Percentiles rank a stretch among this genome's conserved stretches.
Conservation (phyloP, 2,329 filamentous ascomycete species). For the Penicillium sp. region DNA sequence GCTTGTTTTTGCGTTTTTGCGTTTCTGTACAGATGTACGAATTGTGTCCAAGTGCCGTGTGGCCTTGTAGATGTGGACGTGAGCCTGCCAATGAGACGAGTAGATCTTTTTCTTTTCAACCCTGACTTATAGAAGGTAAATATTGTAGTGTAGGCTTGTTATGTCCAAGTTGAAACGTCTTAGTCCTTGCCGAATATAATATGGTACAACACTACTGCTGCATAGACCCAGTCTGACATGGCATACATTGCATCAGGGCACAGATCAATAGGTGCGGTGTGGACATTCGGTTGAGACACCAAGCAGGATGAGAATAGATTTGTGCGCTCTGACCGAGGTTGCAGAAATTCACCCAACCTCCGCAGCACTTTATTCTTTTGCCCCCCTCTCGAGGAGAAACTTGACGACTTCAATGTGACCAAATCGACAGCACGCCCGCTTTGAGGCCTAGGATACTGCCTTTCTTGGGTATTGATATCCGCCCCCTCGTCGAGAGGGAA, state of each 20-base stretch:
- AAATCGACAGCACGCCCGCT: neutral
- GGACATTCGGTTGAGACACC: neutral
- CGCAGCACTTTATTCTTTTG: neutral
- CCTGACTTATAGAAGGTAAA: neutral
- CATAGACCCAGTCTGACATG: neutral
- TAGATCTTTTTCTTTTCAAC: slow-evolving; percentile 9
- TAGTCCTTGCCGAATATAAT: neutral
- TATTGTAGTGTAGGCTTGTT: neutral
- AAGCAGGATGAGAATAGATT: neutral
- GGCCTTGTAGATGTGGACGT: slow-evolving; percentile 6
- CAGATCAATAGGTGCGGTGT: neutral
- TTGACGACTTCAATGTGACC: neutral
- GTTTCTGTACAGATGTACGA: slow-evolving; percentile 17
- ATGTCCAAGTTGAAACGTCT: neutral
- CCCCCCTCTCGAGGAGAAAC: neutral
- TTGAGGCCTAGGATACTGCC: too few relatives aligned
- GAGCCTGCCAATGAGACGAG: slow-evolving; percentile 15
- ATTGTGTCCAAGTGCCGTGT: slow-evolving; percentile 4
- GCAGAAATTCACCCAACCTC: neutral
- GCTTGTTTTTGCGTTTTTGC: slow-evolving; percentile 3
- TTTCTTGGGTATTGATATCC: neutral
- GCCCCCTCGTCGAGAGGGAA: neutral
- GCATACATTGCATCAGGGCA: neutral
- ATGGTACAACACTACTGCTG: too few relatives aligned
- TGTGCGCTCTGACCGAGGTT: neutral